Percentiles rank a stretch among this genome's conserved stretches.
Evolutionary conservation across 495 filamentous ascomycete species (phyloP).

Genomic region (Podospora conica): DNA sequence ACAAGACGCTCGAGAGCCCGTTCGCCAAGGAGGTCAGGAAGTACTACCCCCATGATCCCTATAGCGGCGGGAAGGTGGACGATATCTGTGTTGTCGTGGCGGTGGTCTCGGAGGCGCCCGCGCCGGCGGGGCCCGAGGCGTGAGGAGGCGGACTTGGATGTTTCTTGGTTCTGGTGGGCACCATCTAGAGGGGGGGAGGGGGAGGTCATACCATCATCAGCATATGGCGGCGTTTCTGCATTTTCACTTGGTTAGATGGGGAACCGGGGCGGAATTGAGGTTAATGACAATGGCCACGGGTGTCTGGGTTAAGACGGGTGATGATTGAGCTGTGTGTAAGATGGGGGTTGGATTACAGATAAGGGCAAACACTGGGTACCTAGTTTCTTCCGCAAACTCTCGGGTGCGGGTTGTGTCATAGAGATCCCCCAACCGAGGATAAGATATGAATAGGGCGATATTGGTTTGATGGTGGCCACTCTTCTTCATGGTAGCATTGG

Average conservation of each 20-base stretch:
- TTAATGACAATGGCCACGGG: not conserved
- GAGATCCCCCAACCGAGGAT: not conserved
- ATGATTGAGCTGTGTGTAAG: not conserved
- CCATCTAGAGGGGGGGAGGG: not conserved
- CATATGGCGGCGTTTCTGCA: not conserved
- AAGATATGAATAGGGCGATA: not conserved
- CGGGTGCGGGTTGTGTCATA: not conserved
- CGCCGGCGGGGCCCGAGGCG: slow-evolving; percentile 27
- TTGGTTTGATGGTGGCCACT: not conserved
- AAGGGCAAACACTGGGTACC: not conserved
- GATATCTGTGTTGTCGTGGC: slow-evolving; percentile 80
- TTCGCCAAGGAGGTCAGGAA: slow-evolving; percentile 92
- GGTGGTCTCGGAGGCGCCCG: slow-evolving; percentile 54
- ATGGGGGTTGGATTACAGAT: not conserved
- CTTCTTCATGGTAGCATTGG: not conserved
- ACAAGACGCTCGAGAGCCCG: slow-evolving; percentile 74
- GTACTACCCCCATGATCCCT: slow-evolving; percentile 74
- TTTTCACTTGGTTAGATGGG: not conserved
- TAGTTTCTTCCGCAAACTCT: not conserved
- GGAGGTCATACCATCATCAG: not conserved
- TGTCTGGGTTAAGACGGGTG: too few relatives aligned
- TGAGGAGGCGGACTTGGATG: not conserved
- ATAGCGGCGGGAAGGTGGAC: slow-evolving; percentile 83
- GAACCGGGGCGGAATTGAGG: not conserved
- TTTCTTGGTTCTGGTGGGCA: slow-evolving; percentile 27